phyloP scores from a whole-genome alignment of 768 basidiomycete genomes.

The Tulasnella sp. region DNA sequence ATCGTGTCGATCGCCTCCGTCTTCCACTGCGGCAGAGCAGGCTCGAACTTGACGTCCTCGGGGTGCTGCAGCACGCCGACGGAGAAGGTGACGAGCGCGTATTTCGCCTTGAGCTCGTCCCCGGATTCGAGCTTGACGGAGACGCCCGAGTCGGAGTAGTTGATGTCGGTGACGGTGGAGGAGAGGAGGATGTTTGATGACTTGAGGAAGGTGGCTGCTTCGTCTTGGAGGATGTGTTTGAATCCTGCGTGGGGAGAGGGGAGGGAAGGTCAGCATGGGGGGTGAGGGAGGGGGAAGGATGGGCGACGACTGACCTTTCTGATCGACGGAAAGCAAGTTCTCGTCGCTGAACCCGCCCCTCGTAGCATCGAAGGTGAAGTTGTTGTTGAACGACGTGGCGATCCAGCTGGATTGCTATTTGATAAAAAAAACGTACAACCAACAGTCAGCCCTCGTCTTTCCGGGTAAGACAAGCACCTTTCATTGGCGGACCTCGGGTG shows the following conservation, averaged over 20 bases:
- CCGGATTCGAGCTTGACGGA: conserved; percentile 48
- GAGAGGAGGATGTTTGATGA: conserved; percentile 48
- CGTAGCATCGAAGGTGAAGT: conserved; percentile 52
- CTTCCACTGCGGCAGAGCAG: conserved; percentile 56
- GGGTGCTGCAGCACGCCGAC: conserved; percentile 61
- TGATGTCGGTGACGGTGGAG: conserved; percentile 48
- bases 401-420: conserved; percentile 27
- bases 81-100: conserved; percentile 65
- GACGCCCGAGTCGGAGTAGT: conserved; percentile 46
- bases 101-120: conserved; percentile 46
- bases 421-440: conserved; percentile 30
- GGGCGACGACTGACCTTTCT: conserved; percentile 41
- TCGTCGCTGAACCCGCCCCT: conserved; percentile 56
- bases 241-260: conserved; percentile 35
- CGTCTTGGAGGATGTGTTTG: conserved; percentile 51
- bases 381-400: conserved; percentile 46
- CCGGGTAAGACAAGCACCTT: too few relatives aligned
- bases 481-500: conserved; percentile 61
- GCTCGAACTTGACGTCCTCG: conserved; percentile 54
- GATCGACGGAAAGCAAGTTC: conserved; percentile 55
- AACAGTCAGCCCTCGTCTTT: too few relatives aligned
- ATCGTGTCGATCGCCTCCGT: conserved; percentile 60
- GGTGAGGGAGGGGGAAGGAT: neutral
- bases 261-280: neutral
- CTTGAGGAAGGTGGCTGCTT: conserved; percentile 54